phyloP scores from a whole-genome alignment of 441 rosid genomes.

The Erodium texanum region DNA sequence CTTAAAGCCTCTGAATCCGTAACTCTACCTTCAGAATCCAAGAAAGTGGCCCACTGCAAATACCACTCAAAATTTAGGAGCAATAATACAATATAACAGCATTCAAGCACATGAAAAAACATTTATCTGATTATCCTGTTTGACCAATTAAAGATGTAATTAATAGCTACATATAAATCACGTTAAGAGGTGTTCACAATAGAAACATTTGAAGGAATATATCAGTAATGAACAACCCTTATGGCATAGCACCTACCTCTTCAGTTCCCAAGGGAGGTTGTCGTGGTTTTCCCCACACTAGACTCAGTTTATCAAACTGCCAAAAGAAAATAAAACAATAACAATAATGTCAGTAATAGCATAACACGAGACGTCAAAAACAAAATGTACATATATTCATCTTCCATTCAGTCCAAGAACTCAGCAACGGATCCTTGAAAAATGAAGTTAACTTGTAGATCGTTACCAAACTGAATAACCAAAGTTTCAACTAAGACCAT shows the following conservation, averaged over 20 bases:
- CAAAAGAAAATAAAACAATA: conserved; percentile 18
- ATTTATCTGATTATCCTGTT: neutral
- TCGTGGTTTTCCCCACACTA: conserved; percentile 93
- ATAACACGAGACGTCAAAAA: neutral
- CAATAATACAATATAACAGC: conserved; percentile 9
- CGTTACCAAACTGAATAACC: neutral
- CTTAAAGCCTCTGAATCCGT: conserved; percentile 58
- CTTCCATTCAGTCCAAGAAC: neutral
- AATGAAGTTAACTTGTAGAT: neutral
- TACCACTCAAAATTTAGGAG: conserved; percentile 7
- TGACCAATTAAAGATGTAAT: neutral
- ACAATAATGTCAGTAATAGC: conserved; percentile 8
- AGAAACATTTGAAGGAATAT: conserved; percentile 9
- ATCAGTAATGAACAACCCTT: conserved; percentile 4
- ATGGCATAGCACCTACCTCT: conserved; percentile 46
- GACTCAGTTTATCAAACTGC: conserved; percentile 70
- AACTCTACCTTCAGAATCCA: conserved; percentile 86
- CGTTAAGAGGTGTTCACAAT: neutral
- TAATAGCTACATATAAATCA: neutral
- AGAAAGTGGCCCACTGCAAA: conserved; percentile 66
- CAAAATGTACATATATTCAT: neutral
- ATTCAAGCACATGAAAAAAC: conserved; percentile 1
- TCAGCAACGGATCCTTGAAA: neutral
- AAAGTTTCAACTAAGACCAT: neutral
- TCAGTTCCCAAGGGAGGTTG: conserved; percentile 59